phyloP scores from a whole-genome alignment of 768 basidiomycete species.

The Leucosporidium scottii region DNA sequence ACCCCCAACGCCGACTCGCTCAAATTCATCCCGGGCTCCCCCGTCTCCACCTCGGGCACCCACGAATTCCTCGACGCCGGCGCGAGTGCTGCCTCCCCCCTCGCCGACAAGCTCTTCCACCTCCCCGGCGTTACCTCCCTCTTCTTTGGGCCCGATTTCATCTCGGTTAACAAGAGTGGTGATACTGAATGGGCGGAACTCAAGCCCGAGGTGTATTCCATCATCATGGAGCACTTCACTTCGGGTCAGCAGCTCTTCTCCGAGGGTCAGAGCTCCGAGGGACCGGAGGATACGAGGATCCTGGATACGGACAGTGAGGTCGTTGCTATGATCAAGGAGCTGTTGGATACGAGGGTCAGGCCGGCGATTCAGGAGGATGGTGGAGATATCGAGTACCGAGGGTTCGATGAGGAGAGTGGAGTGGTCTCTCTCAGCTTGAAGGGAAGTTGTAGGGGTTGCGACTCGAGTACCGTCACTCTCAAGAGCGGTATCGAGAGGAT shows the following conservation, averaged over 20 bases:
- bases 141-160: slow-evolving; percentile 97
- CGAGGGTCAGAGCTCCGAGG: slow-evolving; percentile 52
- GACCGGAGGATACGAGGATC: slow-evolving; percentile 72
- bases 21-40: slow-evolving; percentile 90
- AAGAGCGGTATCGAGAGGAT: slow-evolving; percentile 97
- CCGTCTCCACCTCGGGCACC: slow-evolving; percentile 74
- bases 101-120: slow-evolving; percentile 91
- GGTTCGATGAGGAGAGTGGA: slow-evolving; percentile 70
- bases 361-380: slow-evolving; percentile 99
- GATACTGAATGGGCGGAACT: slow-evolving; percentile 80
- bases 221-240: slow-evolving; percentile 95
- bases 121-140: slow-evolving; percentile 81
- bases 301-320: slow-evolving; percentile 92
- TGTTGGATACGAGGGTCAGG: slow-evolving; percentile 86
- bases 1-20: slow-evolving; percentile 96
- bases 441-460: slow-evolving; percentile 94
- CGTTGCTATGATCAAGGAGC: slow-evolving; percentile 97
- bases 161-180: slow-evolving; percentile 85
- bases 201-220: slow-evolving; percentile 94
- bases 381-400: slow-evolving; percentile 92
- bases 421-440: slow-evolving; percentile 84
- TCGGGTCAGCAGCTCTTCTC: slow-evolving; percentile 81
- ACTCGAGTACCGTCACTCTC: slow-evolving; percentile 85
- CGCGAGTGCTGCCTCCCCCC: slow-evolving; percentile 76
- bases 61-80: slow-evolving; percentile 91